phyloP scores from a whole-genome alignment of 2,329 filamentous ascomycete genomes.

The Fusarium caatingaense region DNA sequence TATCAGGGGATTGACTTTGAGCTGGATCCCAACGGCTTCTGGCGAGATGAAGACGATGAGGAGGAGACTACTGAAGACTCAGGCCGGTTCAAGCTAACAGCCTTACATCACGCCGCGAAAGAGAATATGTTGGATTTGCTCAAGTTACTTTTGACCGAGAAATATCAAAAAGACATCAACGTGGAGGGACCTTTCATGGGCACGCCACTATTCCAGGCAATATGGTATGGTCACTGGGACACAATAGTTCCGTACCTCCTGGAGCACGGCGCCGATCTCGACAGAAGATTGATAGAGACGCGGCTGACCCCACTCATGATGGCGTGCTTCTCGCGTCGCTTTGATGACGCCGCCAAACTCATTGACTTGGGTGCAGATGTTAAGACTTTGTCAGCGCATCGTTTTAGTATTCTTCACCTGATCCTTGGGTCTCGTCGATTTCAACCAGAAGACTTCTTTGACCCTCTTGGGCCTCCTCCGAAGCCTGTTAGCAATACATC shows the following conservation, averaged over 20 bases:
- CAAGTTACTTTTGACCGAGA: conserved; percentile 33
- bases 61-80: conserved; percentile 20
- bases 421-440: conserved; percentile 42
- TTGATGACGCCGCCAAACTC: conserved; percentile 44
- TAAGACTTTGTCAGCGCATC: conserved; percentile 39
- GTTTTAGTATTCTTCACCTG: conserved; percentile 46
- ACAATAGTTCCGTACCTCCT: conserved; percentile 44
- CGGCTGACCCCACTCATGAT: conserved; percentile 45
- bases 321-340: conserved; percentile 45
- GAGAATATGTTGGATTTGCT: conserved; percentile 37
- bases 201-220: conserved; percentile 44
- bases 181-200: conserved; percentile 45
- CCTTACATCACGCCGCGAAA: conserved; percentile 44
- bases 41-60: conserved; percentile 37
- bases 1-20: conserved; percentile 45
- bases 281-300: conserved; percentile 43
- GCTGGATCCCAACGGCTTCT: conserved; percentile 32
- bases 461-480: conserved; percentile 17
- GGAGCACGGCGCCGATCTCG: conserved; percentile 43
- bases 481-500: conserved; percentile 24
- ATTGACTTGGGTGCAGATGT: conserved; percentile 44
- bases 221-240: conserved; percentile 46
- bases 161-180: conserved; percentile 36
- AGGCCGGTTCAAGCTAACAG: conserved; percentile 41
- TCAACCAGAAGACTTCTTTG: conserved; percentile 38